Evolutionary conservation across 495 filamentous ascomycete species (phyloP), one percentile per base, ranked within the genome.

Genomic region (Neurospora sp.): DNA sequence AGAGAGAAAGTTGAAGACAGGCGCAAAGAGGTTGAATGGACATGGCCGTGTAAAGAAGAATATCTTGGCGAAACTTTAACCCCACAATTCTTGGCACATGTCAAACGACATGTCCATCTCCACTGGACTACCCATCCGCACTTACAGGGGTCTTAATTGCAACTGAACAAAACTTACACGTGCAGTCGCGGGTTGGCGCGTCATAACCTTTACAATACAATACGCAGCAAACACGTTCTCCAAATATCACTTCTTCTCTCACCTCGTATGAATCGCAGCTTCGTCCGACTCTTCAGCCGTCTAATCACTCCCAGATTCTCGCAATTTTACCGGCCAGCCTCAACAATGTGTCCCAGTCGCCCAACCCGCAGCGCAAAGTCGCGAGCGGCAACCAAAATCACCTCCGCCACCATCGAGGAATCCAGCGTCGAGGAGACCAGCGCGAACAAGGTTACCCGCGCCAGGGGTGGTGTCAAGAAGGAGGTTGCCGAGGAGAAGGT

Each of bases 401-500:
- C 38, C 40, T 17, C 40, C 22, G 70, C 41, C 6, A 69, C 22
- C 27, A 20, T 69, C 31, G 16, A 40, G 16, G 40, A 69, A 59
- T 48, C 70, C 53, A 65, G 20, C 3, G 20, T 69, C 7, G 20
- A 72, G 37, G n/a, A 53, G n/a, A 40, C 40, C 14, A 45, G 68
- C 42, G 68, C 69, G 8, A 40, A 71, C 40, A 73, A 73, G 35
- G 71, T 27, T 42, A n/a, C 73, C 39, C 53, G 40, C 3, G 35
- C 14, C 59, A 68, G 22, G 31, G 59, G 44, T 42, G 70, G 39
- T 38, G 41, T 39, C 27, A 75, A 74, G 38, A 48, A 44, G 35
- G 42, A 48, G 70, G 40, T 71, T 61, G 69, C 68, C 17, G 70
- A 41, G 22, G 59, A 75, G 27, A 71, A 75, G 41, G 69, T 70